Base-by-base conservation (phyloP, 2,329 filamentous ascomycete species). In the Aciculosporium take region DNA sequence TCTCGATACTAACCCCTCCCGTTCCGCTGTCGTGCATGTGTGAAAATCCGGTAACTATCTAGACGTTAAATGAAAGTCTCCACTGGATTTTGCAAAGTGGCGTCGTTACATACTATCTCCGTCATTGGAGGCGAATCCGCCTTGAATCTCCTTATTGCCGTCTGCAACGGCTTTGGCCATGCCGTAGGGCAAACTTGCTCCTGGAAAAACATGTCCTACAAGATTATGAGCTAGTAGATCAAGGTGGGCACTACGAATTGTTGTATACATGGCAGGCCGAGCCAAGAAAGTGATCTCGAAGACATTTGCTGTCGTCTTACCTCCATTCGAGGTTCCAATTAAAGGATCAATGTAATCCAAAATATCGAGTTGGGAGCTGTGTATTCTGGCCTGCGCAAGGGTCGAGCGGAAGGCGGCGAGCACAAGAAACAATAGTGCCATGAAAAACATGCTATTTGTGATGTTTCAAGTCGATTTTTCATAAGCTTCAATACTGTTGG, bases 1-100 rank as follows among this genome's bases (percentile, higher is more conserved):
- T 7, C 3, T 17, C 6, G 15, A 39, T 31, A 39, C 63, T 56
- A 41, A 62, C 55, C 42, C 54, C 53, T 34, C 56, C 51, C 15
- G 56, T 56, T 21, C 52, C 50, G 34, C 53, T 50, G 21, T 57
- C 51, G 37, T 57, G 55, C 53, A 58, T 53, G 37, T 58, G 51
- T 8, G 54, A 54, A 28, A 57, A 53, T 6, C 54, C 52, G 21
- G 51, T 56, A 24, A 58, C 54, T 57, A 21, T 3, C 24, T 24
- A 15, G 8, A 13, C 8, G 24, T 40, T 10, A 40, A 23, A 31
- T 21, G 1, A 39, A 20, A 10, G n/a, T 25, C 15, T 41, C 12
- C 9, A 30, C 15, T 29, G 2, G n/a, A 8, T 12, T 5, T 23
- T 8, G 7, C n/a, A n/a, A n/a, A n/a, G n/a, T n/a, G n/a, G n/a